Evolutionary conservation across 2,329 filamentous ascomycete genomes (phyloP), one percentile per base, ranked within the genome.

Genomic region (Colletotrichum sidae): DNA sequence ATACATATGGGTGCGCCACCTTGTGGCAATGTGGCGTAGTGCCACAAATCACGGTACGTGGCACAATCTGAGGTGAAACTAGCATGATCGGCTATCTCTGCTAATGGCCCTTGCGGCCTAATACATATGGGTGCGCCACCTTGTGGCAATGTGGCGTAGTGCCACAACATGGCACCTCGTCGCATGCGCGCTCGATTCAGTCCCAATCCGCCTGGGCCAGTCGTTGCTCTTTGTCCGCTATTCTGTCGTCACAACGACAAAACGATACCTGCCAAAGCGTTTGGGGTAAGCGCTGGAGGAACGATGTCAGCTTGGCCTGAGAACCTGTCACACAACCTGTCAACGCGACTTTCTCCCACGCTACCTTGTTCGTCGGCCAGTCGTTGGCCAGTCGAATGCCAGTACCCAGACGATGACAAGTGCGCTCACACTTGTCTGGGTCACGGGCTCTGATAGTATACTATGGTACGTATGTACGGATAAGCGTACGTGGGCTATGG

Each of bases 171-270:
- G 25, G 25, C 25, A 25, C 4, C 25, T 25, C 25, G 25, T 25
- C 25, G 25, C 25, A 25, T 25, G 25, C 25, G 25, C 25, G 25
- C 25, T 25, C 37, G 52, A 65, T 5, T 60, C 54, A 65, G 50
- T 41, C 44, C 61, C 46, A 33, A 12, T 13, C 45, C 5, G 39
- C 54, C 41, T 8, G 35, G 60, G 42, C 64, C 64, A 67, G 64
- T 67, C 54, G 50, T 65, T 67, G 55, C 64, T 39, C 64, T 55
- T 65, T 60, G 60, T 67, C 53, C 12, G 55, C 59, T 42, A 8
- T 9, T 12, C 25, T 51, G 41, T 62, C 47, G 63, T 65, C 63
- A 62, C 41, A 56, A 62, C 52, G 47, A 56, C 47, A 44, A 51
- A 25, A 34, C 50, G 38, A 49, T 37, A 38, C 7, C 12, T 42